phyloP scores from a whole-genome alignment of 805 yeast species.

The Hemisphaericaspora nanyangensis region DNA sequence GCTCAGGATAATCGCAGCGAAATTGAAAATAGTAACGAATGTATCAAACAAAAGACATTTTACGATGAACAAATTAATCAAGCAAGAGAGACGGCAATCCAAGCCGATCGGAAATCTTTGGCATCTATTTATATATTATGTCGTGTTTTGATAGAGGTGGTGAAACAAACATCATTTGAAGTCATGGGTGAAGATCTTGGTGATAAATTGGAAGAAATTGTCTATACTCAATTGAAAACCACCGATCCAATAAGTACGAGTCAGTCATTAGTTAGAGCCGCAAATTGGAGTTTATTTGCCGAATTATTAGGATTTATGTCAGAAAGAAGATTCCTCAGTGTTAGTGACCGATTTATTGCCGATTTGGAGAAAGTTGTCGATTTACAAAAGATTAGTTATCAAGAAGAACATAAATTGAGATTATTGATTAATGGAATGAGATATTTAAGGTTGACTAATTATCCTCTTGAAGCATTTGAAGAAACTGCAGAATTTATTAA shows the following conservation, averaged over 20 bases:
- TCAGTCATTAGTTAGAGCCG: conserved; percentile 69
- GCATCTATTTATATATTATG: conserved; percentile 86
- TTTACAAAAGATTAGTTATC: conserved; percentile 21
- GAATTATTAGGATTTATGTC: conserved; percentile 89
- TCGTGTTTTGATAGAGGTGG: conserved; percentile 88
- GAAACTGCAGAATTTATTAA: conserved; percentile 89
- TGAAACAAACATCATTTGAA: conserved; percentile 76
- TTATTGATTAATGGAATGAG: conserved; percentile 90
- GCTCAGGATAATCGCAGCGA: not conserved
- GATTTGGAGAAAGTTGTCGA: conserved; percentile 80
- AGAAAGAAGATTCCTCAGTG: conserved; percentile 74
- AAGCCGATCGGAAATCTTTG: conserved; percentile 81
- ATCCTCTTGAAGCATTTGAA: conserved; percentile 86
- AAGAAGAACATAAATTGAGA: conserved; percentile 56
- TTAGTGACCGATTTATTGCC: conserved; percentile 89
- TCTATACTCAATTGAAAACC: conserved; percentile 81
- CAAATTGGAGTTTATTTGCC: conserved; percentile 93
- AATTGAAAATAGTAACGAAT: conserved; percentile 12
- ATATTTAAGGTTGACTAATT: conserved; percentile 69
- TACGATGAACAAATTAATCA: conserved; percentile 32
- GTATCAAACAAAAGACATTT: conserved; percentile 17
- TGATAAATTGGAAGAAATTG: conserved; percentile 85
- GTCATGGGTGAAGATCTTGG: conserved; percentile 74
- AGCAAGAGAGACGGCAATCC: conserved; percentile 66
- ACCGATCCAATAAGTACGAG: conserved; percentile 74